Base-by-base conservation (phyloP, 2,329 filamentous ascomycete species). In the Pseudohalonectria lignicola region DNA sequence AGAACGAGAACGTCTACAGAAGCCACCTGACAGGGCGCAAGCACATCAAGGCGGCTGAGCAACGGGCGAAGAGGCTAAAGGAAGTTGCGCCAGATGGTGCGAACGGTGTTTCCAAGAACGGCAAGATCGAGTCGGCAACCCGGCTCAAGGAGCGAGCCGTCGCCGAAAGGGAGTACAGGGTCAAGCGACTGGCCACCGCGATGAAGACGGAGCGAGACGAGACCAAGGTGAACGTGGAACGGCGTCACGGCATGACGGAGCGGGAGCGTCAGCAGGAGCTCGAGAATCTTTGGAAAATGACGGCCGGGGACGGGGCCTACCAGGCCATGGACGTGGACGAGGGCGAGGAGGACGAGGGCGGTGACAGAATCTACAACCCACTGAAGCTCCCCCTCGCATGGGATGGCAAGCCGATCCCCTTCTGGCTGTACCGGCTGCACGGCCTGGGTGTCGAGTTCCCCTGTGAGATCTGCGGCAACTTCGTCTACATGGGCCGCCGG, bases 371-470 rank as follows among this genome's bases (percentile, higher is more conserved):
- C 42, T 95, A 96, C 69, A 98, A 98, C 57, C 92, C 92, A 1
- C 72, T 98, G 47, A 98, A 98, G 56, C 71, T 98, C 2, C 92
- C 92, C 0, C 71, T 98, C 7, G 90, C 86, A 3, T 98, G 93
- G 93, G 92, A 98, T 49, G 92, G 93, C 49, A 98, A 98, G 56
- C 92, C 93, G 0, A 98, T 98, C 50, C 92, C 93, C 0, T 98
- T 92, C 67, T 98, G 92, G 92, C 73, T 98, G 13, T 98, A 96
- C 69, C 92, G 95, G 49, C 71, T 98, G 13, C 92, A 98, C 54
- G 92, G 92, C 2, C 67, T 98, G 19, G 92, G 92, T 8, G 87
- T 94, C 11, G 92, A 98, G 51, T 94, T 95, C 49, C 73, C 83
- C 1, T 98, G 92, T 66, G 90, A 98, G 57, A 86, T 98, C 40